Conservation (phyloP, 257 asterid genomes). For the Solanum neorickii region DNA sequence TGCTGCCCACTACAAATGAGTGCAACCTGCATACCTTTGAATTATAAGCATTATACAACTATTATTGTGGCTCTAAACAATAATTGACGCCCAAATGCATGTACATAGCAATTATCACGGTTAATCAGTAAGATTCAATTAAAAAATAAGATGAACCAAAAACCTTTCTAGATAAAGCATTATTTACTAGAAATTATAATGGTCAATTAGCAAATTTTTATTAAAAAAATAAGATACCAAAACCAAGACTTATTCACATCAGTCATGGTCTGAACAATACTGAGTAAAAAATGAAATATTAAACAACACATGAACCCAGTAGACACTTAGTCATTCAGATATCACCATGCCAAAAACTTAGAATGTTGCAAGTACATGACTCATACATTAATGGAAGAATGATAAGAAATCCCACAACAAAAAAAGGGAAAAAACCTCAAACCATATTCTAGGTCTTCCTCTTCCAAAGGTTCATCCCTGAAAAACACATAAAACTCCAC, state of each 20-base stretch:
- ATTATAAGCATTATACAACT: not conserved
- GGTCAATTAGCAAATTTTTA: not conserved
- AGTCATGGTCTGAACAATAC: not conserved
- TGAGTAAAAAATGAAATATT: not conserved
- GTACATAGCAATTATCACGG: not conserved
- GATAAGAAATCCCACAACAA: not conserved
- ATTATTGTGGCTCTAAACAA: not conserved
- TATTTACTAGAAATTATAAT: not conserved
- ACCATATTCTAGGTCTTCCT: not conserved
- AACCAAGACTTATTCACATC: not conserved
- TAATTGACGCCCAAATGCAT: not conserved
- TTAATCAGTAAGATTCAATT: not conserved
- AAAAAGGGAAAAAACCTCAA: not conserved
- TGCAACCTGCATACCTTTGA: constrained; percentile 49
- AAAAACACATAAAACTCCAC: not conserved
- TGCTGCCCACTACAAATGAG: constrained; percentile 98
- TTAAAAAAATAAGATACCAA: not conserved
- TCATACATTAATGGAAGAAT: not conserved
- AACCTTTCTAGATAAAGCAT: not conserved
- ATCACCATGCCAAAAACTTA: not conserved
- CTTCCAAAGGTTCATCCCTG: not conserved
- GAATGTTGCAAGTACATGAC: not conserved
- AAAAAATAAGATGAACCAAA: not conserved
- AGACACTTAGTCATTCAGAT: not conserved
- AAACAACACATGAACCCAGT: not conserved